Base-by-base conservation (phyloP, 371 early-diverging fungal genomes). In the Mortierella sp. region DNA sequence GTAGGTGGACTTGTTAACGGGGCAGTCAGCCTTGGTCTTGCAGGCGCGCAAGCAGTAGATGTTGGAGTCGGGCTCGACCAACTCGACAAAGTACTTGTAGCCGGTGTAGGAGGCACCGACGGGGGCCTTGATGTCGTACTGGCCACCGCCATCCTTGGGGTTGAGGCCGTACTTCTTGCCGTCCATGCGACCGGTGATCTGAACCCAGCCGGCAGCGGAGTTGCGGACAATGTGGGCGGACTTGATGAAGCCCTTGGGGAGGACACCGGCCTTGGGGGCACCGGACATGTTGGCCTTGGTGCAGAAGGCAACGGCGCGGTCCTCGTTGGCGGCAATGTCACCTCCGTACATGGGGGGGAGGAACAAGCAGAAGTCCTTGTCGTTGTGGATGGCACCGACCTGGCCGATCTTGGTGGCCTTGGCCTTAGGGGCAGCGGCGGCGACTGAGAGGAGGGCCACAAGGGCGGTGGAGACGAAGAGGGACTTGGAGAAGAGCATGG, bases 11-110 rank as follows among this genome's bases (percentile, higher is more conserved):
- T 81, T 81, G 81, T 79, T 79, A 74, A 76, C 74, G 50, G 86
- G 86, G 74, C 86, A 81, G 51, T 79, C 80, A 6, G 76, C 73
- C 88, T 91, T 91, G 71, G 70, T 73, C 76, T 76, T 90, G 87
- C 92, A 92, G 83, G 91, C 91, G 40, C 93, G 91, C 75, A 92
- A 87, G 86, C 93, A 92, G 79, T 90, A 92, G 54, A 89, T 89
- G 72, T 89, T 76, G 2, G 74, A 72, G 28, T 84, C 78, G 34
- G 93, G 93, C 80, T 92, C 92, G 71, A 92, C 87, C 46, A 92
- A 81, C 80, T 91, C 90, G 67, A 92, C 91, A 76, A 84, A 92
- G 77, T 88, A 88, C 24, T 82, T 71, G 86, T 89, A 91, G 11
- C 92, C 92, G 73, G 90, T 88, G 83, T 92, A 92, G 28, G 59